phyloP scores from a whole-genome alignment of 2,329 filamentous ascomycete genomes.

The Venturia effusa region DNA sequence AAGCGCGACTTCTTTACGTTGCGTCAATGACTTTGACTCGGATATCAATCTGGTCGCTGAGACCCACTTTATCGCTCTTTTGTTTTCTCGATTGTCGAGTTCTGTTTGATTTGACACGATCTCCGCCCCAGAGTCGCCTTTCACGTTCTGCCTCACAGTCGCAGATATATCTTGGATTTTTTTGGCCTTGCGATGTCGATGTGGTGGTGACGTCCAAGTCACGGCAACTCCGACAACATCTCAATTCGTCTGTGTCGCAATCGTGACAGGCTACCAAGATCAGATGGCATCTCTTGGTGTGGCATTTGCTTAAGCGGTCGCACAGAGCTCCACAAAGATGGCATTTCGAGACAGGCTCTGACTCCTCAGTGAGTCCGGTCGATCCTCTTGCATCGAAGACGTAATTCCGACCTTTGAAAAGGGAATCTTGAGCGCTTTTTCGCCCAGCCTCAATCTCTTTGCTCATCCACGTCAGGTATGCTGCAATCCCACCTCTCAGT shows the following conservation, averaged over 20 bases:
- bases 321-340: constrained; percentile 15
- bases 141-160: constrained; percentile 17
- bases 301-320: constrained; percentile 17
- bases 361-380: constrained; percentile 12
- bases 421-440: constrained; percentile 15
- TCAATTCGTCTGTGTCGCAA: constrained; percentile 14
- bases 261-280: constrained; percentile 16
- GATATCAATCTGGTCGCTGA: not conserved
- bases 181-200: not conserved
- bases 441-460: constrained; percentile 15
- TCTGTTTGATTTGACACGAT: not conserved
- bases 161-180: constrained; percentile 14
- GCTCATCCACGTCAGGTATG: constrained; percentile 19
- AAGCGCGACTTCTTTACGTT: not conserved
- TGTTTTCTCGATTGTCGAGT: not conserved
- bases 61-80: not conserved
- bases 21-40: not conserved
- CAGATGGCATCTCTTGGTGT: constrained; percentile 15
- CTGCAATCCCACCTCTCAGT: constrained; percentile 18
- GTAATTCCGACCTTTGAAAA: constrained; percentile 18
- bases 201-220: not conserved
- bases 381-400: constrained; percentile 19
- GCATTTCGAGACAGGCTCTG: constrained; percentile 15
- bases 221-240: constrained; percentile 17
- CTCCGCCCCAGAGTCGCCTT: constrained; percentile 15